phyloP scores from a whole-genome alignment of 208 protist species.

The Acanthamoeba culbertsoni region DNA sequence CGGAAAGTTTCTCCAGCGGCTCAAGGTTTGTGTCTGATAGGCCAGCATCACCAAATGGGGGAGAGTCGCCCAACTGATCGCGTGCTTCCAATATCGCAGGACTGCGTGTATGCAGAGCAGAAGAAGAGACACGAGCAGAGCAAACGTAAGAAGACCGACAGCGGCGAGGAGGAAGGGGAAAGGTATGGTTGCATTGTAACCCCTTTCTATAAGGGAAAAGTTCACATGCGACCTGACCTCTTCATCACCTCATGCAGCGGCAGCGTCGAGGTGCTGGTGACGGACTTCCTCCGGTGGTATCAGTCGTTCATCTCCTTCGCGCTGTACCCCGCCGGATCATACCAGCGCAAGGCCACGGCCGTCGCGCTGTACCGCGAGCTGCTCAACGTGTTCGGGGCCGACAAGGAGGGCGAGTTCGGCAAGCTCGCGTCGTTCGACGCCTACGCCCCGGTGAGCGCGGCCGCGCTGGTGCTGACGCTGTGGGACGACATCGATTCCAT shows the following conservation, averaged over 20 bases:
- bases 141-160: neutral
- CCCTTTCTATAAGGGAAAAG: neutral
- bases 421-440: neutral
- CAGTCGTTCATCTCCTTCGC: neutral
- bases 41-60: no score
- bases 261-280: neutral
- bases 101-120: neutral
- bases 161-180: neutral
- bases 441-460: neutral
- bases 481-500: slow-evolving; percentile 42
- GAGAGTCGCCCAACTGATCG: no score
- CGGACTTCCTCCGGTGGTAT: slow-evolving; percentile 9
- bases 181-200: neutral
- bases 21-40: neutral
- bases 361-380: slow-evolving; percentile 18
- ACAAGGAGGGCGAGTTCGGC: neutral
- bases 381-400: neutral
- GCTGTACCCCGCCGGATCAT: neutral
- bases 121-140: neutral
- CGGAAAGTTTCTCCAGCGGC: neutral
- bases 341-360: slow-evolving; percentile 9
- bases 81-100: neutral
- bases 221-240: neutral
- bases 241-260: no score
- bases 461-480: neutral